Conservation (phyloP, 164 flowering plant species). For the Nymphaea thermarum region DNA sequence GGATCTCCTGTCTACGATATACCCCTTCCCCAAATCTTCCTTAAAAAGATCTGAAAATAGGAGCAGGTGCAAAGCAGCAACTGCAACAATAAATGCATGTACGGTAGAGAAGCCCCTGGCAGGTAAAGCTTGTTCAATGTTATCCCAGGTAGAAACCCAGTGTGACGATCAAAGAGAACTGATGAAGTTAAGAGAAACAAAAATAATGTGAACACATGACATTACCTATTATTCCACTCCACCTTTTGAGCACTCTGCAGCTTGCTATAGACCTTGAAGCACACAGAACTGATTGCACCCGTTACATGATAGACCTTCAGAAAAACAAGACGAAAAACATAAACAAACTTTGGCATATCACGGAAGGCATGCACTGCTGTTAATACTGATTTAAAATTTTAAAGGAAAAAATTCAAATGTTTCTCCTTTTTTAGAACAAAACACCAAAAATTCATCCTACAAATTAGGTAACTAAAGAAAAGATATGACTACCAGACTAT, state of each 20-base stretch:
- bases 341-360: background rate
- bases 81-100: conserved; percentile 48
- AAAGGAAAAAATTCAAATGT: no score
- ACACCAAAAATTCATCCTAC: no score
- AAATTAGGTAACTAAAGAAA: no score
- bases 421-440: no score
- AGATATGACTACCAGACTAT: no score
- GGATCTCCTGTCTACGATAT: conserved; percentile 28
- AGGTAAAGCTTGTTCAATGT: background rate
- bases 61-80: conserved; percentile 44
- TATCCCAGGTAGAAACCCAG: background rate
- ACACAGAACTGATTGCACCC: conserved; percentile 23
- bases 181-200: background rate
- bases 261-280: conserved; percentile 30
- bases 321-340: conserved; percentile 1
- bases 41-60: conserved; percentile 38
- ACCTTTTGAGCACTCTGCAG: conserved; percentile 23
- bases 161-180: no score
- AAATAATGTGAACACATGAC: background rate
- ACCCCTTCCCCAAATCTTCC: conserved; percentile 19
- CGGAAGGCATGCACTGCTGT: no score
- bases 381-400: no score
- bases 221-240: conserved; percentile 66
- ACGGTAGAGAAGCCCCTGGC: conserved; percentile 65
- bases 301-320: conserved; percentile 51